Percentiles rank a stretch among this genome's conserved stretches.
Conservation (phyloP, 1,139 yeast genomes). For the Taiozyma onychis region DNA sequence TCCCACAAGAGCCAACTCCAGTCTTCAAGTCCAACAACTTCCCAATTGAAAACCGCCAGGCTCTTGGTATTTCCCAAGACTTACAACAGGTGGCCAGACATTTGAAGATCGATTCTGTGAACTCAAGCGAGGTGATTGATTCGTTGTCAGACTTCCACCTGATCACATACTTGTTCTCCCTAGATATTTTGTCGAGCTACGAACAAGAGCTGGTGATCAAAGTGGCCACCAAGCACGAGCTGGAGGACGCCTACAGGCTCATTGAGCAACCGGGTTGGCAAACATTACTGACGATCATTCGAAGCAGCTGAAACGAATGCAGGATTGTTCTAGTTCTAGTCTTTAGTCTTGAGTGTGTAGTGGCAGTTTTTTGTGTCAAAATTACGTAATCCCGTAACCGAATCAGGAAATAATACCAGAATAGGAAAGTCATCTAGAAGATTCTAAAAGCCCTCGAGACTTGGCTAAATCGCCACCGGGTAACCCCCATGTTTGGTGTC, state of each 20-base stretch:
- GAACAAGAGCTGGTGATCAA: constrained; percentile 47
- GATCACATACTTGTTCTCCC: constrained; percentile 46
- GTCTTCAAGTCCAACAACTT: constrained; percentile 42
- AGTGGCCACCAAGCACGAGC: constrained; percentile 32
- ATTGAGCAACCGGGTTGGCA: constrained; percentile 72
- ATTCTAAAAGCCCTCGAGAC: background rate
- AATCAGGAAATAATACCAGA: background rate
- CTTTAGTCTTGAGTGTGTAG: too few relatives aligned
- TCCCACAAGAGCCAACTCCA: constrained; percentile 63
- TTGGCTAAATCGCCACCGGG: background rate
- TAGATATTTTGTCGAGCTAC: constrained; percentile 46
- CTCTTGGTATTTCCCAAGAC: constrained; percentile 70
- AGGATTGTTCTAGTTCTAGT: too few relatives aligned
- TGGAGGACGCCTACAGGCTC: constrained; percentile 46
- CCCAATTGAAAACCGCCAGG: constrained; percentile 75
- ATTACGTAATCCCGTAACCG: background rate
- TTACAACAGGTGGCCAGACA: constrained; percentile 43
- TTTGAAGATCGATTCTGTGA: constrained; percentile 35
- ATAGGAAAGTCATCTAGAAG: background rate
- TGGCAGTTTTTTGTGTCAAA: background rate
- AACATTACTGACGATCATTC: constrained; percentile 54
- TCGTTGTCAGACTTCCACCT: constrained; percentile 70
- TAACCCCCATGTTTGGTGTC: background rate
- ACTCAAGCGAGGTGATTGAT: constrained; percentile 32
- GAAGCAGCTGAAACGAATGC: background rate